phyloP scores from a whole-genome alignment of 169 alveolate species.

The Besnoitia besnoiti region DNA sequence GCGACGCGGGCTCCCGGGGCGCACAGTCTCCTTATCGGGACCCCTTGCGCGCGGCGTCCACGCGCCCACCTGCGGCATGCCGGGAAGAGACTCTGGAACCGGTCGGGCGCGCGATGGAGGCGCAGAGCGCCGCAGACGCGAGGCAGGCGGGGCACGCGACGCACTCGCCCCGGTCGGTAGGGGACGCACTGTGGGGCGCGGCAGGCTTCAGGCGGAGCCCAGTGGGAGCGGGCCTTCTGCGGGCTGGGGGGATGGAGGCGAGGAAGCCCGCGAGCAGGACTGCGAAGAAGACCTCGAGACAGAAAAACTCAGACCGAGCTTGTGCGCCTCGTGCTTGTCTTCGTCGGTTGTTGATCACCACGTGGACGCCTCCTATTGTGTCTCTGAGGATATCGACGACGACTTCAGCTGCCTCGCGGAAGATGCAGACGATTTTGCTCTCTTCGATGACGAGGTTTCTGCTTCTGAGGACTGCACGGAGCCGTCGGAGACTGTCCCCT shows the following conservation, averaged over 20 bases:
- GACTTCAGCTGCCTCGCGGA: no score
- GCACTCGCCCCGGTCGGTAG: background rate
- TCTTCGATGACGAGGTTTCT: background rate
- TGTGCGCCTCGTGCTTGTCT: no score
- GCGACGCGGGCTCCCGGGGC: background rate
- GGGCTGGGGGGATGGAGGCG: background rate
- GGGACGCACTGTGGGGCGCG: background rate
- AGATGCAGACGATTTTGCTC: background rate
- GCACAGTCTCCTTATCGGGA: background rate
- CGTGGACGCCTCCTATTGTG: no score
- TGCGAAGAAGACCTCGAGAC: background rate
- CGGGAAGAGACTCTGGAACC: no score
- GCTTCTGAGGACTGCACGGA: background rate
- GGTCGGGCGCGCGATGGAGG: no score
- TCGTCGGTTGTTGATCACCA: no score
- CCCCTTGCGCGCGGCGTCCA: background rate
- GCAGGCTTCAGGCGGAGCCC: background rate
- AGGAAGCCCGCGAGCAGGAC: background rate
- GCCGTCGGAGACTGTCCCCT: background rate
- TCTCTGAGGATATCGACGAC: background rate
- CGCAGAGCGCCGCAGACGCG: no score
- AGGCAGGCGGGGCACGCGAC: background rate
- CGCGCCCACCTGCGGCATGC: no score
- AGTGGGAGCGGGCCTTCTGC: background rate
- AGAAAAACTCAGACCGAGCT: no score